Conservation (phyloP, 2,329 filamentous ascomycete species). For the Aureobasidium subglaciale region DNA sequence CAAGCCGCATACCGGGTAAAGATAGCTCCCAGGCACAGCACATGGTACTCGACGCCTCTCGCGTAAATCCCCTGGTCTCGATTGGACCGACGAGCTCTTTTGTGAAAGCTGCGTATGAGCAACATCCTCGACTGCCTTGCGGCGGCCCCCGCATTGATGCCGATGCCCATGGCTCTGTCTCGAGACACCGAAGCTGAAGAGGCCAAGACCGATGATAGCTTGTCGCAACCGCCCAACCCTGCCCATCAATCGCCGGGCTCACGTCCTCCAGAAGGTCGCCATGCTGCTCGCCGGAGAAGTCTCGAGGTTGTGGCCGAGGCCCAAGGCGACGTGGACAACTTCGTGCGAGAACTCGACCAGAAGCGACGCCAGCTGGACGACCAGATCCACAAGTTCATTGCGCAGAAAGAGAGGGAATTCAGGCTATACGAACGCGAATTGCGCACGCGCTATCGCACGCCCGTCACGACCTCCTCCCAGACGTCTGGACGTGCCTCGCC, state of each 20-base stretch:
- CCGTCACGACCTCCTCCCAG: background rate
- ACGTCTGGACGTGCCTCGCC: background rate
- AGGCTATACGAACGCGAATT: conserved; percentile 30
- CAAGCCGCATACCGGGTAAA: background rate
- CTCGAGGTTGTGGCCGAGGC: conserved; percentile 17
- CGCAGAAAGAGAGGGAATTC: conserved; percentile 31
- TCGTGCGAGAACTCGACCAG: conserved; percentile 27
- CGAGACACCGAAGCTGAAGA: background rate
- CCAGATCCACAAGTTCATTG: conserved; percentile 32
- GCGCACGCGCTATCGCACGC: conserved; percentile 17
- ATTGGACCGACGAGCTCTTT: background rate
- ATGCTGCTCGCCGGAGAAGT: conserved; percentile 16
- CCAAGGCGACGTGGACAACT: conserved; percentile 17
- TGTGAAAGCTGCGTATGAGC: background rate
- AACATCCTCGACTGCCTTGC: conserved; percentile 12
- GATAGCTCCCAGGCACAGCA: background rate
- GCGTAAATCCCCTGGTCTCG: background rate
- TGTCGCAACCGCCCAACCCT: conserved; percentile 4
- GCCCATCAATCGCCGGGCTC: conserved; percentile 1
- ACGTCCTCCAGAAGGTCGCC: conserved; percentile 13
- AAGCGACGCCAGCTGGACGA: conserved; percentile 33
- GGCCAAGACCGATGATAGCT: background rate
- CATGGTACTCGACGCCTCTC: conserved; percentile 6
- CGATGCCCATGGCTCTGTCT: too few relatives aligned
- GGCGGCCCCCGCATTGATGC: conserved; percentile 6